Evolutionary conservation across 2,329 filamentous ascomycete genomes (phyloP).

Genomic region (Apiospora arundinis): DNA sequence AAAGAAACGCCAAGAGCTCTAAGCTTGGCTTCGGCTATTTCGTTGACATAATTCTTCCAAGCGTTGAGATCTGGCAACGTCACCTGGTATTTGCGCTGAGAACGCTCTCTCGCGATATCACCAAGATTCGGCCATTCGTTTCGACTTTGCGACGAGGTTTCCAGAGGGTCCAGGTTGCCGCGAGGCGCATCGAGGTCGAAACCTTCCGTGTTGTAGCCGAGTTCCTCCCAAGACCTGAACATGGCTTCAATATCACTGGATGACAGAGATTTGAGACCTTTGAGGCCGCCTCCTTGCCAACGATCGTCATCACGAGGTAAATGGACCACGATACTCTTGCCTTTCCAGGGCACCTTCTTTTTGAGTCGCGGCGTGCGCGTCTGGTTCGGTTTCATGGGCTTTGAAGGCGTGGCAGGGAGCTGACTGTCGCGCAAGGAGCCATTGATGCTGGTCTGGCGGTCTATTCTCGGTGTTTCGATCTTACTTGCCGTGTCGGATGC

Average conservation of each 20-base stretch:
- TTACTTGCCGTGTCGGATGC: slow-evolving; percentile 36
- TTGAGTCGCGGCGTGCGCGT: slow-evolving; percentile 62
- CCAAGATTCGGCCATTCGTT: slow-evolving; percentile 69
- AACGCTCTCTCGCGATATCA: slow-evolving; percentile 63
- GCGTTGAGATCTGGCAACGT: slow-evolving; percentile 73
- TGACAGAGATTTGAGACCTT: slow-evolving; percentile 59
- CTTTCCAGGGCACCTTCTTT: slow-evolving; percentile 78
- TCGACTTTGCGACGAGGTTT: slow-evolving; percentile 66
- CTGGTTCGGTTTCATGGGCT: slow-evolving; percentile 45
- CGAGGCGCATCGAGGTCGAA: slow-evolving; percentile 67
- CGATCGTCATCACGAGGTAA: slow-evolving; percentile 72
- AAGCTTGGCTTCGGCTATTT: slow-evolving; percentile 88
- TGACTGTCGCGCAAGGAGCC: slow-evolving; percentile 28
- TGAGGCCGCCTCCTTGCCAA: slow-evolving; percentile 56
- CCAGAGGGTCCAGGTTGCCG: slow-evolving; percentile 36
- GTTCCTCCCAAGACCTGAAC: slow-evolving; percentile 69
- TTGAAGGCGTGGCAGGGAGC: slow-evolving; percentile 36
- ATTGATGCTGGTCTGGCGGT: slow-evolving; percentile 36
- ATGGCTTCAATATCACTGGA: slow-evolving; percentile 65
- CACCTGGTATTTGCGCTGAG: slow-evolving; percentile 62
- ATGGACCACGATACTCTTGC: slow-evolving; percentile 75
- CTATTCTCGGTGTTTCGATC: slow-evolving; percentile 40
- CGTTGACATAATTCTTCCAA: slow-evolving; percentile 79
- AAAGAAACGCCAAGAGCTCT: slow-evolving; percentile 87
- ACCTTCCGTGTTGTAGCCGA: slow-evolving; percentile 72